A percentile compares a stretch with the other conserved stretches of the same genome.
Evolutionary conservation across 2,329 filamentous ascomycete species (phyloP).

Genomic region (Pestalotiopsis sp.): DNA sequence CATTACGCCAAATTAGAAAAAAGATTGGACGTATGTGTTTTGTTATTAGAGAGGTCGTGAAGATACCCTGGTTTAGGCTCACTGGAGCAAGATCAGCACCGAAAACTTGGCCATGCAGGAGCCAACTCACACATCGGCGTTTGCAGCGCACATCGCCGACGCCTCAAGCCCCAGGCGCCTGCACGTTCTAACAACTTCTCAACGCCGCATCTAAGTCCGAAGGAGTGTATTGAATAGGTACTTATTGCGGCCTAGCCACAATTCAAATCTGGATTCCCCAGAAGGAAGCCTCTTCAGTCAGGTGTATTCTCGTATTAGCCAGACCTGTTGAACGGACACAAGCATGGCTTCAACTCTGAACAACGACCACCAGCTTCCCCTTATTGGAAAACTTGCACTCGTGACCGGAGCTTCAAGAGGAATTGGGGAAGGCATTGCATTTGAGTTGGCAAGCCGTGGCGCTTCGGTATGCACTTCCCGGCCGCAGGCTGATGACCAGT

Average conservation of each 20-base stretch:
- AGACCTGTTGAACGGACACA: neutral
- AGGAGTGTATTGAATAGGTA: neutral
- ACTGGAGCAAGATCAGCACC: neutral
- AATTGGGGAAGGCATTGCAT: constrained; percentile 47
- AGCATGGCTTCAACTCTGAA: neutral
- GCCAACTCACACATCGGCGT: neutral
- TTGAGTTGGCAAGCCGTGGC: constrained; percentile 51
- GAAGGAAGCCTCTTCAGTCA: neutral
- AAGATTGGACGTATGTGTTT: too few relatives aligned
- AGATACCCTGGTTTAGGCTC: neutral
- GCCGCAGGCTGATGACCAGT: constrained; percentile 26
- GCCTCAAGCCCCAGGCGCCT: neutral
- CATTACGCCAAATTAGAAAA: too few relatives aligned
- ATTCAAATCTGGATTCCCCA: too few relatives aligned
- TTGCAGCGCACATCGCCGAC: neutral
- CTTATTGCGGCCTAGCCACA: neutral
- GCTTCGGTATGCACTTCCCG: constrained; percentile 46
- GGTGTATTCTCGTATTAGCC: neutral
- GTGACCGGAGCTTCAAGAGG: constrained; percentile 51
- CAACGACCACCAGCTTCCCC: constrained; percentile 2
- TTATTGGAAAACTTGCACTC: constrained; percentile 32
- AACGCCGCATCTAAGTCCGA: neutral
- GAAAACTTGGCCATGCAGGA: neutral
- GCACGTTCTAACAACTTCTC: neutral
- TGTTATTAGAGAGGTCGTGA: neutral